Percentiles rank a stretch among this genome's conserved stretches.
phyloP scores from a whole-genome alignment of 140 eudicot genomes.

The Stevia rebaudiana region DNA sequence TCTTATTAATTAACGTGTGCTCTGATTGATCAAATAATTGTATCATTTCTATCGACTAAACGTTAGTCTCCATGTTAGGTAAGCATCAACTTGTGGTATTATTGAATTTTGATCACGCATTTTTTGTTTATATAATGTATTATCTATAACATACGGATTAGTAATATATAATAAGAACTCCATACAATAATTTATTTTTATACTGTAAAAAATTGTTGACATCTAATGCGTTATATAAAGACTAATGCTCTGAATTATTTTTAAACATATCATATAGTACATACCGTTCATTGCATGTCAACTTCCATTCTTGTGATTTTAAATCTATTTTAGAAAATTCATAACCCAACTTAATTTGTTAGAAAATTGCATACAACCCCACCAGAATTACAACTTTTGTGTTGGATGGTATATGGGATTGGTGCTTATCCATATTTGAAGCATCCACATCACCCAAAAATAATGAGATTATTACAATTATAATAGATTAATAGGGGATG shows the following conservation, averaged over 20 bases:
- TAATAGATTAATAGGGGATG: too few species aligned
- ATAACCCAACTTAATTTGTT: background rate
- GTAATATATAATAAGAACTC: too few species aligned
- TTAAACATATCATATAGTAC: background rate
- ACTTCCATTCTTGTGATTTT: background rate
- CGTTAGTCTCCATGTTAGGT: too few species aligned
- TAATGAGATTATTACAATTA: background rate
- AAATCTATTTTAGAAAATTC: background rate
- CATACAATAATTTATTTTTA: too few species aligned
- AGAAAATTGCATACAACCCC: background rate
- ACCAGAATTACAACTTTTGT: slow-evolving; percentile 4
- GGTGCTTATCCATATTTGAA: slow-evolving; percentile 8
- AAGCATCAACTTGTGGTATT: too few species aligned
- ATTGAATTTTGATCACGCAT: too few species aligned
- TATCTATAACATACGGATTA: background rate
- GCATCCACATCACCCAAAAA: background rate
- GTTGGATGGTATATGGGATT: background rate
- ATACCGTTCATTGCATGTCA: background rate
- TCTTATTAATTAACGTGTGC: too few species aligned
- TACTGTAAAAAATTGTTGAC: too few species aligned
- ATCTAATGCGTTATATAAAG: too few species aligned
- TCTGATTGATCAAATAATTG: too few species aligned
- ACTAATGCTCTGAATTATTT: too few species aligned
- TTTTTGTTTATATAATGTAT: background rate
- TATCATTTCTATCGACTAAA: too few species aligned